Conservation (phyloP, 2,329 filamentous ascomycete genomes). For the Xylaria sp. region DNA sequence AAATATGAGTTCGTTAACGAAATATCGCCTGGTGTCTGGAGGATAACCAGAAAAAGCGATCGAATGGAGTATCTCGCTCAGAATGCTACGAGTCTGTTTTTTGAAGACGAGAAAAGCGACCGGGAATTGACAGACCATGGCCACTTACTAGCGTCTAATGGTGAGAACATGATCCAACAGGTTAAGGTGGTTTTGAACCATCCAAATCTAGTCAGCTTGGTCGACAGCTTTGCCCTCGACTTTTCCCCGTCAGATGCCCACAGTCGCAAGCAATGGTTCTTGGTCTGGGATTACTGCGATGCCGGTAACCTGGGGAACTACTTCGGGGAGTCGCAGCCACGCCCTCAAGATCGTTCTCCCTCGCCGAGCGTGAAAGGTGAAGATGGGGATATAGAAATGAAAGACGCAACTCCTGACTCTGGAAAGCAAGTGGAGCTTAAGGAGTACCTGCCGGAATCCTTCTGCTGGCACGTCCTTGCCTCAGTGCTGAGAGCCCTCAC, state of each 20-base stretch:
- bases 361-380: not conserved
- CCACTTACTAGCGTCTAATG: constrained; percentile 28
- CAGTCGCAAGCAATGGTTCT: constrained; percentile 26
- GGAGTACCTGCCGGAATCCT: constrained; percentile 54
- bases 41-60: constrained; percentile 35
- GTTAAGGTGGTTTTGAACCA: constrained; percentile 52
- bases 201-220: constrained; percentile 54
- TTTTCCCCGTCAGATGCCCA: constrained; percentile 28
- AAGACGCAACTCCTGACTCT: not conserved
- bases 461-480: constrained; percentile 62
- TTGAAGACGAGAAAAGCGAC: constrained; percentile 8
- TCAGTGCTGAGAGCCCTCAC: constrained; percentile 55
- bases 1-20: constrained; percentile 40
- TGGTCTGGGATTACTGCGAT: constrained; percentile 59
- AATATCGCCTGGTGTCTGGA: constrained; percentile 37
- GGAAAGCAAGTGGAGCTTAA: not conserved
- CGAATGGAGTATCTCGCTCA: constrained; percentile 39
- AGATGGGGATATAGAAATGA: constrained; percentile 31
- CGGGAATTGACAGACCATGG: constrained; percentile 11
- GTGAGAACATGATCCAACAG: constrained; percentile 34
- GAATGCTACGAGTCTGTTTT: constrained; percentile 36
- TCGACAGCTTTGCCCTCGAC: constrained; percentile 43
- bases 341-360: not conserved
- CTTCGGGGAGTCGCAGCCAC: constrained; percentile 34
- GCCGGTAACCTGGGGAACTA: constrained; percentile 55